Base-by-base conservation (phyloP, 768 basidiomycete species). In the Lactifluus volemus region DNA sequence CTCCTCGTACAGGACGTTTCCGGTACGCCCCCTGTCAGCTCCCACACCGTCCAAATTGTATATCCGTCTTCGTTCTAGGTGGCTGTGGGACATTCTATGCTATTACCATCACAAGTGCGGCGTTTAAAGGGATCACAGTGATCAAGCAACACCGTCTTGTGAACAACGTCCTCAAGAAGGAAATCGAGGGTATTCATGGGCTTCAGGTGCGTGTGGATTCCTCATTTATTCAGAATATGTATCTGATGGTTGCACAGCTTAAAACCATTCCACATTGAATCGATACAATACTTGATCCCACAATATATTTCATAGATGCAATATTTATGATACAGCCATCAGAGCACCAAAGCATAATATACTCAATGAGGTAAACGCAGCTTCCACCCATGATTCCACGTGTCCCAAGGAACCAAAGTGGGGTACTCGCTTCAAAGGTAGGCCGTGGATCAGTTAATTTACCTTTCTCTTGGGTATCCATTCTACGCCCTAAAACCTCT, bases 11-110 rank as follows among this genome's bases (percentile, higher is more conserved):
- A 94, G 75, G 96, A 99, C 72, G 83, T 95, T n/a, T 98, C 95
- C 30, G 96, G 96, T 94, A 25, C 63, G 81, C 69, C 32, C 19
- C 25, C 25, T 25, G 1, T n/a, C 44, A 50, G n/a, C 50, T 49
- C 38, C 65, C 32, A 15, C 59, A 5, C 3, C 58, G 38, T 29
- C 29, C 32, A 41, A 41, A 32, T 21, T 32, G 38, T 34, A 42
- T 17, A 8, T 34, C 15, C 17, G 11, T 32, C 6, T 5, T n/a
- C 49, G 2, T 9, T 25, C 17, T 55, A 97, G 96, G 94, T 56
- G 97, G 97, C 25, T 98, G 97, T 70, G 97, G 97, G n/a, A 81
- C 86, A 4, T 99, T 98, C 74, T 99, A 96, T 68, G 90, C 94
- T 47, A 95, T 99, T 63, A 80, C 82, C 12, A 89, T 99, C 63